Base-by-base conservation (phyloP, 495 filamentous ascomycete genomes). In the Elaphomyces granulatus region DNA sequence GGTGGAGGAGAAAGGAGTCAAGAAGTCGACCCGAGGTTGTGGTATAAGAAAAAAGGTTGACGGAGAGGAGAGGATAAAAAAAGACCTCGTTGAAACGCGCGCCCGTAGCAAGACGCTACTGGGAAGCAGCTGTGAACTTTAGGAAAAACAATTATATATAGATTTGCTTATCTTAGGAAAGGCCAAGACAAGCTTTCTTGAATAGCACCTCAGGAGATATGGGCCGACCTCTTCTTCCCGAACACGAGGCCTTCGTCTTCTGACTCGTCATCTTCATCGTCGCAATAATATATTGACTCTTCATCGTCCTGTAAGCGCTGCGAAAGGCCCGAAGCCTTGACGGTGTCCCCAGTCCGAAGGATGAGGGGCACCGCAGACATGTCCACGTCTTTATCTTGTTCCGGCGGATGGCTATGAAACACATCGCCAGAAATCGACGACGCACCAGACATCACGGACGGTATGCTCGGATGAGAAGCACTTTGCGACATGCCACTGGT, bases 381-480 rank as follows among this genome's bases (percentile, higher is more conserved):
- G 8, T 58, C 60, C 12, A 32, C 30, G 1, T 63, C 58, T 19
- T 50, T 45, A 10, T 56, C 50, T 26, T 48, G 53, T 20, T 55
- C 58, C 37, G 52, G 52, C 35, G 18, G 37, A 7, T 47, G 43
- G 4, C 40, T 36, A 26, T 47, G 47, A 3, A 44, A 31, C 2
- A 57, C 55, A 45, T 64, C 59, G n/a, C 55, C 75, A 15, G 78
- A 85, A 15, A 84, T 60, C n/a, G 81, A 87, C 19, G 80, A 83
- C n/a, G 80, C 79, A n/a, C 80, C 76, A 20, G 80, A 84, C 10
- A 83, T 64, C 4, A 87, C 70, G 30, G 81, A 81, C 2, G 81
- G 81, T 4, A 87, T 69, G 32, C 80, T 83, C 10, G 81, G 80
- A 45, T 84, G 78, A 12, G 80, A 83, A 28, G 70, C 74, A 51